Percentiles rank a stretch among this genome's conserved stretches.
phyloP scores from a whole-genome alignment of 352 stramenopile species.

The Phytophthora syringae region DNA sequence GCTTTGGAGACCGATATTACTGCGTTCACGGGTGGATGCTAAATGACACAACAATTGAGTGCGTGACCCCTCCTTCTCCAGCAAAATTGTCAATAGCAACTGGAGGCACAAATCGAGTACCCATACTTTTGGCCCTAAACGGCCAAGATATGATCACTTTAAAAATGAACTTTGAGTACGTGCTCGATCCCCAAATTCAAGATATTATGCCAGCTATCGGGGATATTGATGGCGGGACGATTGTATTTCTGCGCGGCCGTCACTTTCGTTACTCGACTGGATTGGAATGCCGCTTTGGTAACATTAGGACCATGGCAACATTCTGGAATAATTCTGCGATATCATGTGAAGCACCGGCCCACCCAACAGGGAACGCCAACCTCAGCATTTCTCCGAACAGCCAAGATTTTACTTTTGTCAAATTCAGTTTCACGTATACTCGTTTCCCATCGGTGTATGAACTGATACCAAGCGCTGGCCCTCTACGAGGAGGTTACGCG shows the following conservation, averaged over 20 bases:
- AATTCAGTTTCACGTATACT: constrained; percentile 55
- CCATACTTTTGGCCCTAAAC: constrained; percentile 79
- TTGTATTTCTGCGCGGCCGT: constrained; percentile 62
- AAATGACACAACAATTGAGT: constrained; percentile 36
- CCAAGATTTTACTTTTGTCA: constrained; percentile 51
- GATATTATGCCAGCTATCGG: constrained; percentile 47
- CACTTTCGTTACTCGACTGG: constrained; percentile 61
- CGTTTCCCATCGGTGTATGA: constrained; percentile 52
- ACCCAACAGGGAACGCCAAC: constrained; percentile 28
- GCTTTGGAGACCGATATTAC: constrained; percentile 56
- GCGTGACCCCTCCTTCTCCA: constrained; percentile 45
- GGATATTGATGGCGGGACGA: constrained; percentile 57
- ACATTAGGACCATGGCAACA: constrained; percentile 42
- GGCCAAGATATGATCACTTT: constrained; percentile 67
- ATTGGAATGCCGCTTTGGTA: constrained; percentile 66
- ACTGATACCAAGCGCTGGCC: constrained; percentile 44
- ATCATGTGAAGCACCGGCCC: constrained; percentile 59
- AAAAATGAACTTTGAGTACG: constrained; percentile 67
- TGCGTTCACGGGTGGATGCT: constrained; percentile 51
- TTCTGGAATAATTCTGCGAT: constrained; percentile 71
- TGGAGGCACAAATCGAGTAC: constrained; percentile 35
- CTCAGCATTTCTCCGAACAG: constrained; percentile 75
- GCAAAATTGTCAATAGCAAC: constrained; percentile 13
- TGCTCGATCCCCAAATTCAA: constrained; percentile 50
- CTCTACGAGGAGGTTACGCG: constrained; percentile 35